A percentile compares a stretch with the other conserved stretches of the same genome.
Conservation (phyloP, 2,329 filamentous ascomycete genomes). For the Xylariaceae sp. region DNA sequence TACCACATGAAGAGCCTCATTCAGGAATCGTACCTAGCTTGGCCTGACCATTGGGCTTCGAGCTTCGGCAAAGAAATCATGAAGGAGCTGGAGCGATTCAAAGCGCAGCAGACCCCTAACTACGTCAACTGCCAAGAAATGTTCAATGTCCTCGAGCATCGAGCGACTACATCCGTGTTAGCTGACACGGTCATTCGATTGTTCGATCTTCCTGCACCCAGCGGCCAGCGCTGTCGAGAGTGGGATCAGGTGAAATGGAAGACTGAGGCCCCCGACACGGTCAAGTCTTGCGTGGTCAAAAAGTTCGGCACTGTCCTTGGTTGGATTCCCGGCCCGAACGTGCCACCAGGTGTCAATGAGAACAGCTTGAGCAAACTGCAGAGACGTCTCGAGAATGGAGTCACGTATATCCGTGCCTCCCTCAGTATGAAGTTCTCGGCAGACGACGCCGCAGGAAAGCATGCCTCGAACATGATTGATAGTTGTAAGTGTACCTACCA, state of each 20-base stretch:
- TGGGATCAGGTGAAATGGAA: constrained; percentile 20
- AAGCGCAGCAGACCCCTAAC: constrained; percentile 7
- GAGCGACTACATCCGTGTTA: constrained; percentile 21
- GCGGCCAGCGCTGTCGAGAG: constrained; percentile 24
- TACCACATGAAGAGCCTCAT: constrained; percentile 27
- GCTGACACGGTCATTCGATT: constrained; percentile 22
- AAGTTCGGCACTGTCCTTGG: constrained; percentile 4
- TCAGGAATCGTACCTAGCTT: constrained; percentile 23
- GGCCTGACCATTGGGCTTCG: constrained; percentile 22
- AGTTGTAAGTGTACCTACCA: constrained; percentile 13
- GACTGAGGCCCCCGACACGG: constrained; percentile 2
- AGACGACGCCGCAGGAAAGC: not conserved
- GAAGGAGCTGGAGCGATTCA: constrained; percentile 14
- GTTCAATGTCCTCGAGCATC: constrained; percentile 28
- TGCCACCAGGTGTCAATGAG: constrained; percentile 19
- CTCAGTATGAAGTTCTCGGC: constrained; percentile 10
- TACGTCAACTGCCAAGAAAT: constrained; percentile 22
- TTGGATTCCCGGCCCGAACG: constrained; percentile 17
- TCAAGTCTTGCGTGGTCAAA: constrained; percentile 5
- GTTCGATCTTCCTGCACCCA: constrained; percentile 17
- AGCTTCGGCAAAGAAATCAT: constrained; percentile 16
- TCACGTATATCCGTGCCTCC: constrained; percentile 18
- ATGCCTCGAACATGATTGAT: constrained; percentile 6
- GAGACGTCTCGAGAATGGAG: constrained; percentile 12
- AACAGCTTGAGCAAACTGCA: constrained; percentile 9